Evolutionary conservation across 257 asterid species (phyloP).

Genomic region (Salvia rosmarinus): DNA sequence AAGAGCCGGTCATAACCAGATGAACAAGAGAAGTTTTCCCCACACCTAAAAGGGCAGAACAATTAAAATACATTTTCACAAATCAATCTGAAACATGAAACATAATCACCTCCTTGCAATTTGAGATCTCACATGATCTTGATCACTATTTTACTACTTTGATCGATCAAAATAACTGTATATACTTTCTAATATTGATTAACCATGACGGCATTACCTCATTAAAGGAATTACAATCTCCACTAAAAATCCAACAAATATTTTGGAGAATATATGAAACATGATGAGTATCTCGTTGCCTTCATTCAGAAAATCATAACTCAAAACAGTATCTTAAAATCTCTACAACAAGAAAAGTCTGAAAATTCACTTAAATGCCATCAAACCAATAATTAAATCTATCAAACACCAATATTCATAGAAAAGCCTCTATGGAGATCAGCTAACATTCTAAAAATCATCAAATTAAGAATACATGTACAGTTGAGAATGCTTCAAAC

Average conservation of each 20-base stretch:
- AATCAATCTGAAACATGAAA: conserved; percentile 14
- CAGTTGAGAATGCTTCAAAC: background rate
- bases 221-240: background rate
- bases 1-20: conserved; percentile 84
- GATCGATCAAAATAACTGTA: background rate
- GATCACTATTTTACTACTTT: background rate
- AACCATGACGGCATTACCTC: background rate
- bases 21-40: conserved; percentile 96
- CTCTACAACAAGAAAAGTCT: background rate
- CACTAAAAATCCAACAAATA: background rate
- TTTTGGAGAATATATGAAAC: background rate
- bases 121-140: background rate
- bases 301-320: background rate
- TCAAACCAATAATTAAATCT: background rate
- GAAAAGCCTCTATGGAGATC: background rate
- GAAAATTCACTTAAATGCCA: background rate
- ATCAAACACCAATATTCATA: background rate
- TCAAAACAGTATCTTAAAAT: background rate
- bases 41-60: conserved; percentile 56
- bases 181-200: background rate
- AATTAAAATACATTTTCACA: background rate
- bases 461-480: background rate
- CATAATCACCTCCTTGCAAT: background rate
- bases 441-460: background rate
- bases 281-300: background rate